These are phyloP conservation scores for Zalaria sp. DNA, from an alignment of 2,329 filamentous ascomycete genomes.

Conservation along the genomic window DNA sequence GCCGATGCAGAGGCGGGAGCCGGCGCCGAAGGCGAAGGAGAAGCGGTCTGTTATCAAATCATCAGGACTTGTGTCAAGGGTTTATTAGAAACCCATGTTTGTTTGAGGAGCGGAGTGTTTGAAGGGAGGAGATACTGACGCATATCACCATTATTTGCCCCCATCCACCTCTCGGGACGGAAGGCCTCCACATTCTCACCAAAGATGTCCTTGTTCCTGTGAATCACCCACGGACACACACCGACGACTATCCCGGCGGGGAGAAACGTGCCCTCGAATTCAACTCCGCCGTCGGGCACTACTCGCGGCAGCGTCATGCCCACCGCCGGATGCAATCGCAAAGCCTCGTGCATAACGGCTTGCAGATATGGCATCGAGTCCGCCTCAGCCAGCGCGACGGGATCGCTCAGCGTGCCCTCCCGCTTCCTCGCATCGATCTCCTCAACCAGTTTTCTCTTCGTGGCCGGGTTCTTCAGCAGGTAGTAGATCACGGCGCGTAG, in stretches of 20 bases:
- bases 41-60: slow-evolving; percentile 14
- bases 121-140: slow-evolving; percentile 3
- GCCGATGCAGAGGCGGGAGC: slow-evolving; percentile 14
- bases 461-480: slow-evolving; percentile 19
- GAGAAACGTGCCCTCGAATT: slow-evolving; percentile 19
- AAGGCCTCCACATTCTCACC: slow-evolving; percentile 19
- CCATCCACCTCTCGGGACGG: slow-evolving; percentile 21
- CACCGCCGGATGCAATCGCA: slow-evolving; percentile 28
- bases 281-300: slow-evolving; percentile 21
- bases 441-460: slow-evolving; percentile 16
- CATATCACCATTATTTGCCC: slow-evolving; percentile 10
- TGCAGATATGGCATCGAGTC: slow-evolving; percentile 26
- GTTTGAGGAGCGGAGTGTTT: not conserved
- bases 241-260: slow-evolving; percentile 16
- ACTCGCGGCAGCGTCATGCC: slow-evolving; percentile 25
- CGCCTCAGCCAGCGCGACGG: slow-evolving; percentile 17
- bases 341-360: slow-evolving; percentile 29
- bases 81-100: too few species aligned
- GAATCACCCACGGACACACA: slow-evolving; percentile 20
- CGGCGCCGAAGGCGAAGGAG: slow-evolving; percentile 22
- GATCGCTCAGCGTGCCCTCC: slow-evolving; percentile 14
- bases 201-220: slow-evolving; percentile 15
- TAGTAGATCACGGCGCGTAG: slow-evolving; percentile 23
- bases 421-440: slow-evolving; percentile 18
- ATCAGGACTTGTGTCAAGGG: not conserved